Evolutionary conservation across 2,329 filamentous ascomycete species (phyloP).

Genomic region (Penicillium sp.): DNA sequence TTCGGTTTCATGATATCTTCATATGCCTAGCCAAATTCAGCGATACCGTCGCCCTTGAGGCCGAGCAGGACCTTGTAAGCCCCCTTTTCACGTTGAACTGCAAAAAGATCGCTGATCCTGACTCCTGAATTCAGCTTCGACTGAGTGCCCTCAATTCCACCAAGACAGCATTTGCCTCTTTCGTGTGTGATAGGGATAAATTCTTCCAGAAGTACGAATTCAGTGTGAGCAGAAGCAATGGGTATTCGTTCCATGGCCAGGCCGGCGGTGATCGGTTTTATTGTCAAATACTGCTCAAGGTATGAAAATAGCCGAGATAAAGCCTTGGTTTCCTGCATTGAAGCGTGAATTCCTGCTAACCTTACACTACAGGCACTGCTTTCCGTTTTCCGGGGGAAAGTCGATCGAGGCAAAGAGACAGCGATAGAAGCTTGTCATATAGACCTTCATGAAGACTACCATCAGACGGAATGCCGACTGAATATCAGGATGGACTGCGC

Average conservation of each 20-base stretch:
- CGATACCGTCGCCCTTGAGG: constrained; percentile 63
- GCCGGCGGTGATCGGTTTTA: constrained; percentile 49
- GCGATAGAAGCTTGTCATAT: constrained; percentile 63
- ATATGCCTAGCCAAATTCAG: constrained; percentile 63
- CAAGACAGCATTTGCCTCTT: constrained; percentile 63
- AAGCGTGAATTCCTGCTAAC: background rate
- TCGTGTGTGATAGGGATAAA: constrained; percentile 52
- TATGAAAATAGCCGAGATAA: constrained; percentile 22
- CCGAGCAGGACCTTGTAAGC: constrained; percentile 56
- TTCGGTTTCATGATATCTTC: constrained; percentile 59
- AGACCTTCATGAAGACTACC: constrained; percentile 55
- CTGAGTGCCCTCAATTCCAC: constrained; percentile 63
- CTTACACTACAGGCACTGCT: constrained; percentile 46
- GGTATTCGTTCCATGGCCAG: constrained; percentile 9
- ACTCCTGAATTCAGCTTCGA: constrained; percentile 48
- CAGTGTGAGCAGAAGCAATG: constrained; percentile 26
- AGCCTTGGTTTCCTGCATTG: background rate
- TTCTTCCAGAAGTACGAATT: constrained; percentile 64
- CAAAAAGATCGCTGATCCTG: background rate
- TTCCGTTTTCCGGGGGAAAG: constrained; percentile 62
- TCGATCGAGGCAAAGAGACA: constrained; percentile 59
- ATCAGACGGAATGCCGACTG: constrained; percentile 60
- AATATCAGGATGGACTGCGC: constrained; percentile 63
- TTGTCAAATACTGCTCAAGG: constrained; percentile 60
- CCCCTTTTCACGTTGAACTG: background rate